Evolutionary conservation across 371 early-diverging fungal genomes (phyloP).

Genomic region (Mortierella sp.): DNA sequence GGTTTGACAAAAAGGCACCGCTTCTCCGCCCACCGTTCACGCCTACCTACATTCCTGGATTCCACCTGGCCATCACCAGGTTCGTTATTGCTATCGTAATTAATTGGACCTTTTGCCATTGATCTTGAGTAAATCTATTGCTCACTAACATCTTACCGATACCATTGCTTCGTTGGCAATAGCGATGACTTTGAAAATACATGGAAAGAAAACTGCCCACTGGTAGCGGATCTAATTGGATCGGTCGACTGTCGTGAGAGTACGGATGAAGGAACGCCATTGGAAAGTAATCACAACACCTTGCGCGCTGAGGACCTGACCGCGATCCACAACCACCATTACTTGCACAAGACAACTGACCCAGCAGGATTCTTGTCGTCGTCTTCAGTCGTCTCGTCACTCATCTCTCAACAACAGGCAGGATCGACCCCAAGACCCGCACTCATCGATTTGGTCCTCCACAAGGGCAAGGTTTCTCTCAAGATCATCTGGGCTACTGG

Average conservation of each 20-base stretch:
- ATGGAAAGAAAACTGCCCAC: constrained; percentile 45
- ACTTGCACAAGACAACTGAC: constrained; percentile 29
- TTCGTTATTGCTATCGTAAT: not conserved
- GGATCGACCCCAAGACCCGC: constrained; percentile 33
- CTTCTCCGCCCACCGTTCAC: constrained; percentile 56
- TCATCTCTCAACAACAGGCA: constrained; percentile 40
- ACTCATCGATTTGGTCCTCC: constrained; percentile 46
- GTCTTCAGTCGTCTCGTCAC: constrained; percentile 23
- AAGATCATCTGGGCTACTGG: constrained; percentile 47
- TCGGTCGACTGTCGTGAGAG: constrained; percentile 40
- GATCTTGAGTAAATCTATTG: not conserved
- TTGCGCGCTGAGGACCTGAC: constrained; percentile 29
- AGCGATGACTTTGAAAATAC: constrained; percentile 27
- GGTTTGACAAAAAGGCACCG: constrained; percentile 37
- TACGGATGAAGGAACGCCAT: not conserved
- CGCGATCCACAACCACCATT: constrained; percentile 32
- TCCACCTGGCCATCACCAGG: constrained; percentile 50
- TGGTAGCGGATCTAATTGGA: constrained; percentile 28
- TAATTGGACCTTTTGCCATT: not conserved
- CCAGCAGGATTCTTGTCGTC: constrained; percentile 36
- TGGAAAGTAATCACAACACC: not conserved
- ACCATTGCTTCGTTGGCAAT: not conserved
- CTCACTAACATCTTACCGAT: not conserved
- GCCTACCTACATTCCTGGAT: constrained; percentile 48
- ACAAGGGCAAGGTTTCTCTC: constrained; percentile 20